Conservation (phyloP, 1,284 basidiomycete genomes). For the Trichosporon faecale region DNA sequence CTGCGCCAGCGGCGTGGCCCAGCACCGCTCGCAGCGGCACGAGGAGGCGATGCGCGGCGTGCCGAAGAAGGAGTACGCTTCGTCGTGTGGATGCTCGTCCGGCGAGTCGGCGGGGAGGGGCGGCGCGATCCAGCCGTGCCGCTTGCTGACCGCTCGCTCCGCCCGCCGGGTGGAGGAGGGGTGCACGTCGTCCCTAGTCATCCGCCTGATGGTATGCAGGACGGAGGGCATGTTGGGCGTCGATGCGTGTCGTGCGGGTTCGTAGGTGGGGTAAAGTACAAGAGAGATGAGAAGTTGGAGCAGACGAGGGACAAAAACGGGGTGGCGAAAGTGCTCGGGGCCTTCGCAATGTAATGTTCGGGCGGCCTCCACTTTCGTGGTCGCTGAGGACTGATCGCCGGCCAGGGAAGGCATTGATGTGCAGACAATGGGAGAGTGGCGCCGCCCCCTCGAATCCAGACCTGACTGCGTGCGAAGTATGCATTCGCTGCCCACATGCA, state of each 20-base stretch:
- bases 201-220: constrained; percentile 6
- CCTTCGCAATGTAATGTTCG: not conserved
- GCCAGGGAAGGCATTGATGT: not conserved
- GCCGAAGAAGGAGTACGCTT: not conserved
- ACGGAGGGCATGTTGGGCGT: constrained; percentile 1
- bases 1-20: not conserved
- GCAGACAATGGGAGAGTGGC: not conserved
- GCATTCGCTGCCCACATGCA: not conserved
- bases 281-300: not conserved
- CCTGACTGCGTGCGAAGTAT: not conserved
- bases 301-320: not conserved
- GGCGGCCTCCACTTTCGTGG: constrained; percentile 1
- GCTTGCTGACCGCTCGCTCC: not conserved
- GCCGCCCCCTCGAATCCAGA: not conserved
- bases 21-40: not conserved
- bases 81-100: not conserved
- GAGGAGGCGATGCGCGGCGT: constrained; percentile 2
- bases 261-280: not conserved
- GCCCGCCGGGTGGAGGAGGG: not conserved
- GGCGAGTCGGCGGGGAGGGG: not conserved
- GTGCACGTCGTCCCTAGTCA: not conserved
- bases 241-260: not conserved
- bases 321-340: not conserved
- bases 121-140: not conserved
- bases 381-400: not conserved